Evolutionary conservation across 1,284 basidiomycete species (phyloP).

Genomic region (Heterobasidion irregulare): DNA sequence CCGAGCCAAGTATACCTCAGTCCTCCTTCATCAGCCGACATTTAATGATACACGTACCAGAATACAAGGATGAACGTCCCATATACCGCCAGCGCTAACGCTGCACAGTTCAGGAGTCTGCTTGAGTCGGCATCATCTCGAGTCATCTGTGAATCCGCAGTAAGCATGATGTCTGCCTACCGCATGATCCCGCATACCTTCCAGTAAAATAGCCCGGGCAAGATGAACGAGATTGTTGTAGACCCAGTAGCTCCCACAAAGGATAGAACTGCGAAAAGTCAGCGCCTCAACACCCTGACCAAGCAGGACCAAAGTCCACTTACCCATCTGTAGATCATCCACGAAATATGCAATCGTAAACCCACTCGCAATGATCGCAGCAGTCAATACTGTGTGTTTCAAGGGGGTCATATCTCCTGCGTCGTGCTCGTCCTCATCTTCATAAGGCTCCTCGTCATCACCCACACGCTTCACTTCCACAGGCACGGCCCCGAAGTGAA

Average conservation of each 20-base stretch:
- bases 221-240: constrained; percentile 95
- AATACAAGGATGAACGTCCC: constrained; percentile 81
- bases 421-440: constrained; percentile 45
- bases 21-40: constrained; percentile 4
- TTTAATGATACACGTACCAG: constrained; percentile 47
- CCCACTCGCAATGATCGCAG: constrained; percentile 60
- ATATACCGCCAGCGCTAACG: constrained; percentile 67
- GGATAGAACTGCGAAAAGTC: constrained; percentile 60
- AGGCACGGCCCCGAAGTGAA: constrained; percentile 34
- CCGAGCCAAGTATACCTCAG: constrained; percentile 6
- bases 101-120: constrained; percentile 49
- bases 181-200: constrained; percentile 38
- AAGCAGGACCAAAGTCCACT: constrained; percentile 19
- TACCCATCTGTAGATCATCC: constrained; percentile 77
- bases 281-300: background rate
- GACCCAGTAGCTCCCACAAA: constrained; percentile 97
- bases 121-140: constrained; percentile 54
- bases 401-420: constrained; percentile 57
- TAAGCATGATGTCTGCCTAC: constrained; percentile 6
- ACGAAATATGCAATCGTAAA: constrained; percentile 81
- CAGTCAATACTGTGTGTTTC: constrained; percentile 74
- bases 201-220: constrained; percentile 85
- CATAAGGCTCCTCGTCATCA: constrained; percentile 36
- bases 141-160: constrained; percentile 45
- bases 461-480: constrained; percentile 9